phyloP scores from a whole-genome alignment of 768 basidiomycete species.

The Lentinula sp. region DNA sequence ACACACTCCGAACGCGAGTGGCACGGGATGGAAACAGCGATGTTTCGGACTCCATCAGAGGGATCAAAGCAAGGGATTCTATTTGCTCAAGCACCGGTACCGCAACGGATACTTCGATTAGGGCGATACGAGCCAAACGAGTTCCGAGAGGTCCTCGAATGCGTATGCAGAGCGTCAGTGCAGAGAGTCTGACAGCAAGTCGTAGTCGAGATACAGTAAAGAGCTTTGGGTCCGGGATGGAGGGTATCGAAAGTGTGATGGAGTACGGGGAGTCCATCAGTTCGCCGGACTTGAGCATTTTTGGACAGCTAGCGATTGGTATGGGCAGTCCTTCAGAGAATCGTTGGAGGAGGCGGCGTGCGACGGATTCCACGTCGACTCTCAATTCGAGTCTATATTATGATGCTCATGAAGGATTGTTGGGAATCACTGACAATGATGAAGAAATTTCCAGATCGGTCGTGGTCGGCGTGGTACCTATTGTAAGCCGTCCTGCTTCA shows the following conservation, averaged over 20 bases:
- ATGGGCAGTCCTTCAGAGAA: not conserved
- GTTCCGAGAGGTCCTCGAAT: not conserved
- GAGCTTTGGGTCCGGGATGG: not conserved
- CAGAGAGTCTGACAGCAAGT: not conserved
- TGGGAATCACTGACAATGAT: not conserved
- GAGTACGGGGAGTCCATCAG: not conserved
- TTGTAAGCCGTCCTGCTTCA: not conserved
- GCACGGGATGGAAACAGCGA: not conserved
- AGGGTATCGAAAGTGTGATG: not conserved
- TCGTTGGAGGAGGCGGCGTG: not conserved
- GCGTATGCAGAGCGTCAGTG: slow-evolving; percentile 3
- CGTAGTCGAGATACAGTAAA: not conserved
- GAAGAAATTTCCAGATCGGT: not conserved
- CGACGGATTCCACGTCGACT: not conserved
- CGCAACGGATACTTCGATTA: not conserved
- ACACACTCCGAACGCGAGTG: not conserved
- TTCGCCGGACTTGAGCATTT: not conserved
- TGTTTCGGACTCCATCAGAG: not conserved
- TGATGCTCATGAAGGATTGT: not conserved
- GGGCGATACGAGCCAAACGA: not conserved
- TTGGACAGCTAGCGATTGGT: not conserved
- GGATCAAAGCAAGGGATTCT: not conserved
- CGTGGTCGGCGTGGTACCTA: not conserved
- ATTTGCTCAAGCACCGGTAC: not conserved
- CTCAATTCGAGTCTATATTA: not conserved